Percentiles rank a stretch among this genome's conserved stretches.
phyloP scores from a whole-genome alignment of 2,329 filamentous ascomycete genomes.

The Botrytis galanthina region DNA sequence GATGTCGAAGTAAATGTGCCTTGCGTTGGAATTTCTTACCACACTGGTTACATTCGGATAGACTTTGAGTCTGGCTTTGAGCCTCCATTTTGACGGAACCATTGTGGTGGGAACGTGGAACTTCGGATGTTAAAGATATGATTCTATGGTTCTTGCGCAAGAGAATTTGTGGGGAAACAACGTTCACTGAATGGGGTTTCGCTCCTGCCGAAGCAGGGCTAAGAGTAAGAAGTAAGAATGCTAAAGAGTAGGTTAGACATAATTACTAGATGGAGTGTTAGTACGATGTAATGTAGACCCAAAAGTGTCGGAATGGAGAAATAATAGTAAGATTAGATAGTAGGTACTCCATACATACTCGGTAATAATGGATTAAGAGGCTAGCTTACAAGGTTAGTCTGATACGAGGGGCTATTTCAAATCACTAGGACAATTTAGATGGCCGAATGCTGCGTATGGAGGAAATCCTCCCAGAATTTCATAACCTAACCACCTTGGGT shows the following conservation, averaged over 20 bases:
- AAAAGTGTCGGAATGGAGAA: neutral
- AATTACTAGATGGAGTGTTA: neutral
- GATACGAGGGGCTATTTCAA: neutral
- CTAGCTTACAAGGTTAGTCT: neutral
- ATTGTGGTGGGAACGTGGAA: constrained; percentile 27
- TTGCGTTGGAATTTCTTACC: constrained; percentile 39
- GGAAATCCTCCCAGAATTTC: neutral
- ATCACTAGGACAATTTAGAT: neutral
- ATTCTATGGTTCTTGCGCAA: constrained; percentile 4
- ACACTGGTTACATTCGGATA: constrained; percentile 37
- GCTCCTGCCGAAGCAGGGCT: constrained; percentile 15
- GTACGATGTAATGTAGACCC: neutral
- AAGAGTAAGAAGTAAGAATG: constrained; percentile 6
- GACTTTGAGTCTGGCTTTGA: constrained; percentile 39
- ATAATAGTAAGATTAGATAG: neutral
- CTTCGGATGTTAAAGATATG: constrained; percentile 13
- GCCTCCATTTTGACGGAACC: constrained; percentile 37
- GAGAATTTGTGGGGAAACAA: constrained; percentile 15
- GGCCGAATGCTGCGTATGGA: neutral
- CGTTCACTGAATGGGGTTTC: neutral
- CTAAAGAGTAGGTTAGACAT: neutral
- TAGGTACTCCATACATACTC: neutral
- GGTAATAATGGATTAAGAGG: neutral
- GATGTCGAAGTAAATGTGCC: constrained; percentile 38
- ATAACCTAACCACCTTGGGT: neutral